Evolutionary conservation across 176 grass and related monocot genomes (phyloP).

Genomic region (Oryza meridionalis): DNA sequence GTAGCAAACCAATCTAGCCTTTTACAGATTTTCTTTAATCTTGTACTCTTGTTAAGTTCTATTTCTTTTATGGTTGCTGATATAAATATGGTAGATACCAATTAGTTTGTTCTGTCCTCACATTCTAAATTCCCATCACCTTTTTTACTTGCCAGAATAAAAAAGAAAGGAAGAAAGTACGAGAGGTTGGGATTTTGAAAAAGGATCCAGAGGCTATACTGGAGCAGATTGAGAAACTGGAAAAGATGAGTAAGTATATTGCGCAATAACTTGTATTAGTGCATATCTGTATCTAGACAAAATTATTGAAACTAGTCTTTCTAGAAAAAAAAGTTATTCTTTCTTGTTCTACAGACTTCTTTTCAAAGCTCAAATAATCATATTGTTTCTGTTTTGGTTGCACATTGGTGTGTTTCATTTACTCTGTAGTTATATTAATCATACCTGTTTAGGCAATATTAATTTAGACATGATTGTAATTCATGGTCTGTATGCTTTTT

Average conservation of each 20-base stretch:
- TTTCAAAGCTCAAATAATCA: conserved; percentile 19
- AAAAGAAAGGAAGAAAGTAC: conserved; percentile 98
- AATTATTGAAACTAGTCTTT: conserved; percentile 23
- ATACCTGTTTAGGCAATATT: not conserved
- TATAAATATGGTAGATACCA: not conserved
- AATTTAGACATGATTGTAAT: not conserved
- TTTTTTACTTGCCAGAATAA: conserved; percentile 67
- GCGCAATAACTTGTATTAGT: conserved; percentile 1
- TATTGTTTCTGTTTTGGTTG: conserved; percentile 18
- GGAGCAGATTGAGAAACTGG: conserved; percentile 94
- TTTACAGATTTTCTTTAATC: not conserved
- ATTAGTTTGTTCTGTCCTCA: conserved; percentile 21
- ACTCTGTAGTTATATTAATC: not conserved
- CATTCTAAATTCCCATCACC: conserved; percentile 18
- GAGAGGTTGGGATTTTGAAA: conserved; percentile 98
- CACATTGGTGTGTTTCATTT: not conserved
- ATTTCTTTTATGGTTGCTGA: conserved; percentile 1
- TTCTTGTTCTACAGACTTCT: not conserved
- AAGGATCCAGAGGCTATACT: conserved; percentile 85
- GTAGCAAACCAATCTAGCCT: not conserved
- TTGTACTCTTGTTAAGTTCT: not conserved
- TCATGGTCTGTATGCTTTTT: not conserved
- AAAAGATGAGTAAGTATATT: conserved; percentile 92
- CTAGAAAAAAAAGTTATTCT: not conserved
- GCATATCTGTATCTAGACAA: conserved; percentile 23